phyloP scores from a whole-genome alignment of 805 yeast genomes.

The Torulaspora microellipsoides region DNA sequence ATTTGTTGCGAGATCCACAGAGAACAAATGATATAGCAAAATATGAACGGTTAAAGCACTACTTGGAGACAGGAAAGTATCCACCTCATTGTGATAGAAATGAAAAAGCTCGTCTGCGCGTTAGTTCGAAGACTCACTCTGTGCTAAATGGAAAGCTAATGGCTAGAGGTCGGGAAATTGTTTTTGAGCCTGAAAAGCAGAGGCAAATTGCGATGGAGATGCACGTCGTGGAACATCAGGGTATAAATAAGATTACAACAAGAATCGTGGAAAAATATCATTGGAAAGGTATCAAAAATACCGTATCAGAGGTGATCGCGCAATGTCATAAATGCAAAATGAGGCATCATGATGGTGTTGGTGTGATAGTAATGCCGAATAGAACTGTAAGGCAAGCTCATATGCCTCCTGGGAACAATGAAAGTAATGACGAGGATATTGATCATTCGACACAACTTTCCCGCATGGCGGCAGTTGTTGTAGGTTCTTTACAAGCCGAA shows the following conservation, averaged over 20 bases:
- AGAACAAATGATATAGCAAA: conserved; percentile 37
- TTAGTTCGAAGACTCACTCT: conserved; percentile 68
- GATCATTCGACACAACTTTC: conserved; percentile 21
- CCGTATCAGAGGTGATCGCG: conserved; percentile 73
- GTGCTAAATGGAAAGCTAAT: conserved; percentile 66
- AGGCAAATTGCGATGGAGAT: conserved; percentile 64
- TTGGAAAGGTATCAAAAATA: conserved; percentile 87
- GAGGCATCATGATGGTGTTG: conserved; percentile 32
- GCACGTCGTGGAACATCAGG: conserved; percentile 71
- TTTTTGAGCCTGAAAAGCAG: conserved; percentile 70
- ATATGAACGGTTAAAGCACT: conserved; percentile 72
- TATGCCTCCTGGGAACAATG: conserved; percentile 20
- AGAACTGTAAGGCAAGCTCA: conserved; percentile 25
- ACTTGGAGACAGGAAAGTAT: conserved; percentile 77
- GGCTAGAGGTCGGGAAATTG: conserved; percentile 79
- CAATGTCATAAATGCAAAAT: conserved; percentile 73
- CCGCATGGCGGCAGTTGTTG: conserved; percentile 28
- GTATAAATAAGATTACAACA: conserved; percentile 84
- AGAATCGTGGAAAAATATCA: conserved; percentile 74
- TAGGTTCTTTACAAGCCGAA: conserved; percentile 22
- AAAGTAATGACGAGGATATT: conserved; percentile 11
- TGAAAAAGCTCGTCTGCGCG: conserved; percentile 81
- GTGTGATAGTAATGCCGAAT: conserved; percentile 25
- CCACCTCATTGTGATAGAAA: conserved; percentile 78
- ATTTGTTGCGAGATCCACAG: conserved; percentile 26